A percentile compares a stretch with the other conserved stretches of the same genome.
Evolutionary conservation across 2,329 filamentous ascomycete species (phyloP).

Genomic region (Coniosporium tulheliwenetii): DNA sequence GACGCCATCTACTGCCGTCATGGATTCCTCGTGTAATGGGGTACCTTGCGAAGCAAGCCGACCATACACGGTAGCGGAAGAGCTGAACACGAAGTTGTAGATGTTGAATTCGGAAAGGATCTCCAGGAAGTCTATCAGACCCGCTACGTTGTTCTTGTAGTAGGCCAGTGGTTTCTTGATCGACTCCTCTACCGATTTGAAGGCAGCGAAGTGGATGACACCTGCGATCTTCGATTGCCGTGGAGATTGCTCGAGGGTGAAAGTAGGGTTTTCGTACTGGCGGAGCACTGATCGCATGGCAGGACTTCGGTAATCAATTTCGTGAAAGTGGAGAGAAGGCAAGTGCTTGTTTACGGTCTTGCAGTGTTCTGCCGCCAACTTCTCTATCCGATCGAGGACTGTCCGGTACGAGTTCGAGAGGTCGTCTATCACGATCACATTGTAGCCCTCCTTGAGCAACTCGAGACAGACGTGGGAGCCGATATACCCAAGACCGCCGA

Average conservation of each 20-base stretch:
- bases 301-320: conserved; percentile 30
- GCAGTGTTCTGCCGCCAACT: conserved; percentile 21
- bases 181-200: conserved; percentile 50
- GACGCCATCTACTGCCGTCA: conserved; percentile 30
- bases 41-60: background rate
- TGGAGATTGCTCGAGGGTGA: conserved; percentile 11
- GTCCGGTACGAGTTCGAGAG: conserved; percentile 28
- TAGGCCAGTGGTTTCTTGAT: conserved; percentile 45
- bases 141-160: conserved; percentile 55
- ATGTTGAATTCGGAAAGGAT: conserved; percentile 43
- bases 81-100: conserved; percentile 53
- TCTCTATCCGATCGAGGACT: conserved; percentile 19
- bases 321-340: conserved; percentile 29
- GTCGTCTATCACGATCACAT: conserved; percentile 32
- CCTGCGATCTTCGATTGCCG: conserved; percentile 38
- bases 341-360: conserved; percentile 21
- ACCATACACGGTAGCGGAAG: conserved; percentile 53
- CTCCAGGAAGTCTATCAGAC: conserved; percentile 36
- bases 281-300: conserved; percentile 25
- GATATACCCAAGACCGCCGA: conserved; percentile 39
- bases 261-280: conserved; percentile 13
- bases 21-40: conserved; percentile 27
- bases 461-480: conserved; percentile 40
- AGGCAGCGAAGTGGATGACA: conserved; percentile 55
- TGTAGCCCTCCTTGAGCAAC: conserved; percentile 37